Percentiles rank a stretch among this genome's conserved stretches.
Conservation (phyloP, 495 filamentous ascomycete genomes). For the Neurospora cerealis region DNA sequence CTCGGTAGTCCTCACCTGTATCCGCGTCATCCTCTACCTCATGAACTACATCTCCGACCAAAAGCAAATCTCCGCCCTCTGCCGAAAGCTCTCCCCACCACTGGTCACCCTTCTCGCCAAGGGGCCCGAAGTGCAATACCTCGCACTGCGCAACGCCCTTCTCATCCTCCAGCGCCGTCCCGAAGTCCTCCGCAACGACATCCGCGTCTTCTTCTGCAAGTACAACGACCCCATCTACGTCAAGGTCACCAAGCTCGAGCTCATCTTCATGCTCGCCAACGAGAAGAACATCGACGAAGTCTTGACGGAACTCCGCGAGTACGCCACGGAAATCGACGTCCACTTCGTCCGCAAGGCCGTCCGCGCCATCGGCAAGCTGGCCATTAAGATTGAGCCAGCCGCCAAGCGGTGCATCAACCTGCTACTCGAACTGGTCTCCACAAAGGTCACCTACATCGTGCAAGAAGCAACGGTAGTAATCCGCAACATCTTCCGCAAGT, state of each 20-base stretch:
- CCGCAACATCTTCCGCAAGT: slow-evolving; percentile 96
- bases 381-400: slow-evolving; percentile 93
- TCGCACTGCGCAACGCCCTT: slow-evolving; percentile 91
- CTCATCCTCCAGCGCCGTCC: slow-evolving; percentile 90
- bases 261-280: slow-evolving; percentile 99
- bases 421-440: slow-evolving; percentile 84
- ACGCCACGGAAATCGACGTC: slow-evolving; percentile 97
- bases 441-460: slow-evolving; percentile 98
- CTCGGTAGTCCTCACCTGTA: slow-evolving; percentile 89
- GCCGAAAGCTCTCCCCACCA: slow-evolving; percentile 88
- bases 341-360: slow-evolving; percentile 93
- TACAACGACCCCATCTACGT: slow-evolving; percentile 98
- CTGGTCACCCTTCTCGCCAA: slow-evolving; percentile 97
- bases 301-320: slow-evolving; percentile 88
- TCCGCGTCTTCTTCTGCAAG: slow-evolving; percentile 99
- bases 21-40: slow-evolving; percentile 90
- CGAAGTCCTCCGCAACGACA: slow-evolving; percentile 92
- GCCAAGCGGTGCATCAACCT: slow-evolving; percentile 94
- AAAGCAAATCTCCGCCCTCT: slow-evolving; percentile 80
- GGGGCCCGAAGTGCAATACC: slow-evolving; percentile 94
- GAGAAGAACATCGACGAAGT: slow-evolving; percentile 95
- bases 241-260: slow-evolving; percentile 95
- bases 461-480: slow-evolving; percentile 97
- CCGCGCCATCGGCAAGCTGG: slow-evolving; percentile 90
- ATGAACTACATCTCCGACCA: slow-evolving; percentile 98